phyloP scores from a whole-genome alignment of 2,329 filamentous ascomycete genomes.

The Aphanocladium album region DNA sequence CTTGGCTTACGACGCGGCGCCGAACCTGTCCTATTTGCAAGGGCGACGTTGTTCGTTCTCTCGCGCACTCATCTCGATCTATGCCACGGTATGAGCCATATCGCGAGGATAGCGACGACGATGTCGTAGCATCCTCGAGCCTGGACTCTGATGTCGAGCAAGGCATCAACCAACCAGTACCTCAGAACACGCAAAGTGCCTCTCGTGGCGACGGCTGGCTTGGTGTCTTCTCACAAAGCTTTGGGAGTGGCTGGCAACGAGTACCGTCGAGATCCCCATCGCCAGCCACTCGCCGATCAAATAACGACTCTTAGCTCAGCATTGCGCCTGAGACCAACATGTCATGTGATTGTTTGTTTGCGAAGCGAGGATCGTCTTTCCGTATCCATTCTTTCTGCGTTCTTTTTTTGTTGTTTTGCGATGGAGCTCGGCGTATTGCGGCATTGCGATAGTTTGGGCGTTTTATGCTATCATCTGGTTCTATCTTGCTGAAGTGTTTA shows the following conservation, averaged over 20 bases:
- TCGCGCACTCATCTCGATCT: conserved; percentile 51
- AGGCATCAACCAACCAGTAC: conserved; percentile 25
- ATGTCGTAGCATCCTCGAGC: conserved; percentile 30
- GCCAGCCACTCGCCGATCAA: background rate
- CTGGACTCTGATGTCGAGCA: conserved; percentile 39
- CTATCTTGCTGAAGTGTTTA: background rate
- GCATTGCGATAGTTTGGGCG: conserved; percentile 1
- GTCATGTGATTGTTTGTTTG: background rate
- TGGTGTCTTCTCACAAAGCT: conserved; percentile 3
- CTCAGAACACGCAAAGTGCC: conserved; percentile 17
- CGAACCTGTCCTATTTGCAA: conserved; percentile 99
- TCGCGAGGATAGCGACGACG: conserved; percentile 47
- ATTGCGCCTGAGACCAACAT: background rate
- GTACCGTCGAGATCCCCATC: conserved; percentile 11
- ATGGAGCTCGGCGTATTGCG: conserved; percentile 7
- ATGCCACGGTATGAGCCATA: conserved; percentile 51
- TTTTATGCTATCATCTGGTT: conserved; percentile 1
- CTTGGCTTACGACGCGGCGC: conserved; percentile 91
- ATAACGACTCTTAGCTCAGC: background rate
- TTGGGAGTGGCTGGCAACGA: conserved; percentile 1
- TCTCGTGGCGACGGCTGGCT: conserved; percentile 5
- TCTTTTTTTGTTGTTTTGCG: background rate
- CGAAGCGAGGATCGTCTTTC: background rate
- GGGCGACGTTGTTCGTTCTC: conserved; percentile 78
- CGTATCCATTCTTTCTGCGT: background rate